These are phyloP conservation scores for Amanita brunnescens DNA, from an alignment of 768 basidiomycete genomes.

Conservation along the genomic window DNA sequence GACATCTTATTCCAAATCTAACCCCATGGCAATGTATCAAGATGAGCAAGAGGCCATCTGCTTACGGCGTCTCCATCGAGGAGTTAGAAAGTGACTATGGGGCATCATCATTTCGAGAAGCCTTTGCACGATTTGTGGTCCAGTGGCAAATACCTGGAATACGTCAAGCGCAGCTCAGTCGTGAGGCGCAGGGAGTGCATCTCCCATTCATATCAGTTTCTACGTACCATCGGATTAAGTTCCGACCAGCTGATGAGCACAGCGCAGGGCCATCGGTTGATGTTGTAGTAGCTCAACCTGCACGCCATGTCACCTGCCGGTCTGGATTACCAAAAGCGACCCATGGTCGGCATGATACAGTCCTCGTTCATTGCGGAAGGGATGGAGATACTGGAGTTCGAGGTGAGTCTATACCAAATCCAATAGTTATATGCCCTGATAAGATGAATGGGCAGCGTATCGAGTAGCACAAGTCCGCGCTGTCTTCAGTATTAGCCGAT, in stretches of 20 bases:
- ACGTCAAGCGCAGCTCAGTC: not conserved
- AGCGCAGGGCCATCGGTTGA: too few relatives aligned
- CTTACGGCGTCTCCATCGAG: not conserved
- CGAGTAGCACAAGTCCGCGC: conserved; percentile 9
- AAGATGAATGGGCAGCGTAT: too few relatives aligned
- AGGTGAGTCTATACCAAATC: not conserved
- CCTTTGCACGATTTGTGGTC: not conserved
- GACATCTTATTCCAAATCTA: not conserved
- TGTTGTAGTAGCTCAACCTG: too few relatives aligned
- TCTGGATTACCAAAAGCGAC: not conserved
- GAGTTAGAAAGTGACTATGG: not conserved
- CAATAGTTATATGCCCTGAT: conserved; percentile 3
- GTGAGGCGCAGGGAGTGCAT: not conserved
- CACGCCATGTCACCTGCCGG: too few relatives aligned
- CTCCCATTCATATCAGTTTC: not conserved
- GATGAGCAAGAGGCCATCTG: not conserved
- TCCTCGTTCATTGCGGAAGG: not conserved
- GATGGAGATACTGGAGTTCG: not conserved
- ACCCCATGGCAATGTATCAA: not conserved
- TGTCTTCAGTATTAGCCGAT: conserved; percentile 7
- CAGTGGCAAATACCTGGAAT: too few relatives aligned
- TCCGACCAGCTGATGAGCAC: not conserved
- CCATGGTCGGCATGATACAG: not conserved
- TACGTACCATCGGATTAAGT: not conserved
- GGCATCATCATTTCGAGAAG: not conserved